Evolutionary conservation across 139 green algal species (phyloP), one percentile per base, ranked within the genome.

Genomic region (Chlorella ohadii): DNA sequence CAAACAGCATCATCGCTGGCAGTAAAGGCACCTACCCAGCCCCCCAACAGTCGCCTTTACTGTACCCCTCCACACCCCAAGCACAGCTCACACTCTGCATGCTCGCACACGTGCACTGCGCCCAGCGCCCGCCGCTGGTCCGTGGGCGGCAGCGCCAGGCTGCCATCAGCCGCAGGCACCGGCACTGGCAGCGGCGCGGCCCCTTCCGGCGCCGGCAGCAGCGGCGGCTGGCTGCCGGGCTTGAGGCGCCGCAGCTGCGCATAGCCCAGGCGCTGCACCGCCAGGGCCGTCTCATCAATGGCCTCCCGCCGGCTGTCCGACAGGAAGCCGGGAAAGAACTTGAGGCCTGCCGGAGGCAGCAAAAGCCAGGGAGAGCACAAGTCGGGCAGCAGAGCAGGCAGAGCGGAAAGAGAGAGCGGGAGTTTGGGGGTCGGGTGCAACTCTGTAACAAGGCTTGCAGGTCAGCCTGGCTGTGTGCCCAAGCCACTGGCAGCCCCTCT

Each of bases 281-380:
- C 73, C 19, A 93, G 82, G 0, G 93, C 91, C 27, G 91, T 88
- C 9, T 75, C 56, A 63, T 97, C 94, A 20, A 95, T 20, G 0
- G 86, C 89, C 44, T 70, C 41, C 2, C 94, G 85, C 47, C 89
- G 83, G 0, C 38, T n/a, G 4, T 90, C 87, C 19, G 59, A 88
- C 5, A 96, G 34, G 25, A 91, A 91, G 2, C 73, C 84, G 11
- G 92, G 93, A 79, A 96, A 96, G 80, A 96, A 94, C 38, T 81
- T 76, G 0, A 94, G 84, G 68, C 93, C 93, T 91, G 91, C 33
- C 31, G 25, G 25, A n/a, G n/a, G n/a, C n/a, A n/a, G n/a, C n/a
- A n/a, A n/a, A n/a, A n/a, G n/a, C n/a, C n/a, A n/a, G n/a, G n/a
- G n/a, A n/a, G n/a, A n/a, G n/a, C n/a, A n/a, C 59, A 5, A 5